Conservation (phyloP, 176 grass and related monocot genomes). For the Rhynchospora pubera region DNA sequence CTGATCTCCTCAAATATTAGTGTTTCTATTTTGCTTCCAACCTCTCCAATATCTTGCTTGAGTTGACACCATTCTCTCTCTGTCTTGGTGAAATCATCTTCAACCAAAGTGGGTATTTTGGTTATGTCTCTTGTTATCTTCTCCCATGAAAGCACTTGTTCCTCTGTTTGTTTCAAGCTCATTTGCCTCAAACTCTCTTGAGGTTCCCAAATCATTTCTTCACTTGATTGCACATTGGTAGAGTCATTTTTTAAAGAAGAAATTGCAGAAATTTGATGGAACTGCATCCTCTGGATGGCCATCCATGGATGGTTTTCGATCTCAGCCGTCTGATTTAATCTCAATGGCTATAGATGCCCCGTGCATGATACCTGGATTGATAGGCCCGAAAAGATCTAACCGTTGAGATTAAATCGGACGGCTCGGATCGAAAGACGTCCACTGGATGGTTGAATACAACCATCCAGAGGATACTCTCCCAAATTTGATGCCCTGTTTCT, state of each 20-base stretch:
- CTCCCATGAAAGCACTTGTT: constrained; percentile 60
- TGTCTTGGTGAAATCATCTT: constrained; percentile 41
- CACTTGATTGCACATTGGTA: constrained; percentile 25
- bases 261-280: constrained; percentile 17
- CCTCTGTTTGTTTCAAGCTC: constrained; percentile 13
- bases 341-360: too few relatives aligned
- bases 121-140: constrained; percentile 46
- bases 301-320: too few relatives aligned
- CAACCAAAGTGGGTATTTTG: constrained; percentile 47
- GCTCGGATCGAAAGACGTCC: too few relatives aligned
- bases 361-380: too few relatives aligned
- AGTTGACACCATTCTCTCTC: constrained; percentile 41
- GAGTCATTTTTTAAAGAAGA: constrained; percentile 30
- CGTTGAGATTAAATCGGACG: too few relatives aligned
- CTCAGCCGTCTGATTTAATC: too few relatives aligned
- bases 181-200: constrained; percentile 19
- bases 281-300: too few relatives aligned
- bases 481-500: constrained; percentile 19
- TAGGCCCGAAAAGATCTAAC: too few relatives aligned
- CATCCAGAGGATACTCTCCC: too few relatives aligned
- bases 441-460: too few relatives aligned
- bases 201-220: constrained; percentile 21
- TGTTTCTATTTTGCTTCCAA: constrained; percentile 61
- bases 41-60: constrained; percentile 30
- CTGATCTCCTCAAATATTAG: constrained; percentile 88